Conservation (phyloP, 192 early-diverging fungal species). For the Podila horticola region DNA sequence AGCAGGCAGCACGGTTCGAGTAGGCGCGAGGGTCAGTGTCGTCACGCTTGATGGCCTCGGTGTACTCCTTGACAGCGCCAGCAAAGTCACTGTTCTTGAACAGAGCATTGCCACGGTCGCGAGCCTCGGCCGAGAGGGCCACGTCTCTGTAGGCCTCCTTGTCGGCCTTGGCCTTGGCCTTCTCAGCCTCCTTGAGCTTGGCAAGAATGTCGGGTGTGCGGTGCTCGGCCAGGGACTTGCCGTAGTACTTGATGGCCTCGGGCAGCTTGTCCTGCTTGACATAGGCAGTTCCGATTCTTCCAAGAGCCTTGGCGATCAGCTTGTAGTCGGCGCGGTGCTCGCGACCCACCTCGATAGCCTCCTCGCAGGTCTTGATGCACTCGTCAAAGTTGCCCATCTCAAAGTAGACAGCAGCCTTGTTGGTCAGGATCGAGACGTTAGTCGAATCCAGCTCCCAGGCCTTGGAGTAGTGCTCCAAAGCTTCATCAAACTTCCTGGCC, state of each 20-base stretch:
- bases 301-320: slow-evolving; percentile 94
- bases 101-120: slow-evolving; percentile 91
- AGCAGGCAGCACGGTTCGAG: slow-evolving; percentile 97
- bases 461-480: slow-evolving; percentile 88
- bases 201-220: slow-evolving; percentile 91
- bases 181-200: slow-evolving; percentile 90
- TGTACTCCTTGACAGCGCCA: slow-evolving; percentile 91
- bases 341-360: slow-evolving; percentile 92
- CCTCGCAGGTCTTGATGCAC: slow-evolving; percentile 90
- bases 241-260: slow-evolving; percentile 92
- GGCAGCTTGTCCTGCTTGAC: slow-evolving; percentile 78
- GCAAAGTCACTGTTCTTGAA: slow-evolving; percentile 92
- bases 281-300: slow-evolving; percentile 92
- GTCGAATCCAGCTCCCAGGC: slow-evolving; percentile 91
- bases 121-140: slow-evolving; percentile 86
- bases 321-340: slow-evolving; percentile 94
- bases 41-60: slow-evolving; percentile 97
- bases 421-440: slow-evolving; percentile 93
- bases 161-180: slow-evolving; percentile 78
- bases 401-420: slow-evolving; percentile 97
- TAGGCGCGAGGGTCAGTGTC: slow-evolving; percentile 89
- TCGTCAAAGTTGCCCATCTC: slow-evolving; percentile 94
- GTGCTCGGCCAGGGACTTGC: slow-evolving; percentile 95
- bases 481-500: slow-evolving; percentile 89
- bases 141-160: slow-evolving; percentile 90